These are phyloP conservation scores for Zymoseptoria passerinii DNA, from an alignment of 2,329 filamentous ascomycete species.

Conservation along the genomic window DNA sequence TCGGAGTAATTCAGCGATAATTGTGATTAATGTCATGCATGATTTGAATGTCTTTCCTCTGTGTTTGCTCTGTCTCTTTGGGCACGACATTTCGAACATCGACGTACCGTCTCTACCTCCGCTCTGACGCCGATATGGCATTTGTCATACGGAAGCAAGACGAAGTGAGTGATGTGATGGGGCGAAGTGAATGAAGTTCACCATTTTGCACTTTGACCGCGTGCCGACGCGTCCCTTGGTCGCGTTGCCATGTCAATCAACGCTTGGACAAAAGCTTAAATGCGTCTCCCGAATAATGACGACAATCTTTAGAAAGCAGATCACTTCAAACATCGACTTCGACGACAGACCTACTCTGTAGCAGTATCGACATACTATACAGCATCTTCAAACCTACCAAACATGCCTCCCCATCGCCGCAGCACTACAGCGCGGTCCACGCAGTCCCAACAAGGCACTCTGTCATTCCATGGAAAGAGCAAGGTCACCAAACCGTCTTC, in stretches of 20 bases:
- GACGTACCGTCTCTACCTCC: no score
- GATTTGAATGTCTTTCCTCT: background rate
- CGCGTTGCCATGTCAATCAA: background rate
- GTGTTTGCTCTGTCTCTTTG: no score
- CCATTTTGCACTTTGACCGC: background rate
- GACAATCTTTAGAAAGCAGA: background rate
- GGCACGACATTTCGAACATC: no score
- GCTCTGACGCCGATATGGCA: no score
- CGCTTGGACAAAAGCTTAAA: background rate
- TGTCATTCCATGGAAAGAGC: conserved; percentile 50
- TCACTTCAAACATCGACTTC: background rate
- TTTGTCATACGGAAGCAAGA: no score
- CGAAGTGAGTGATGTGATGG: no score
- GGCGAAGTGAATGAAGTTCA: no score
- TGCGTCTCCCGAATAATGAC: background rate
- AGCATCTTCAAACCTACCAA: conserved; percentile 1
- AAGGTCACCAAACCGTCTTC: conserved; percentile 49
- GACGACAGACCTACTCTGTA: background rate
- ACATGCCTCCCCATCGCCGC: conserved; percentile 41
- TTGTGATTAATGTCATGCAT: background rate
- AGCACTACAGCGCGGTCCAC: conserved; percentile 34
- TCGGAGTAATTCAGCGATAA: background rate
- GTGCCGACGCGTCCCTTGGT: conserved; percentile 4
- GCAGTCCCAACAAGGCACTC: conserved; percentile 49
- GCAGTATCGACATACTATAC: background rate